These are phyloP conservation scores for Pyrenula massariospora DNA, from an alignment of 495 filamentous ascomycete genomes.

Conservation along the genomic window DNA sequence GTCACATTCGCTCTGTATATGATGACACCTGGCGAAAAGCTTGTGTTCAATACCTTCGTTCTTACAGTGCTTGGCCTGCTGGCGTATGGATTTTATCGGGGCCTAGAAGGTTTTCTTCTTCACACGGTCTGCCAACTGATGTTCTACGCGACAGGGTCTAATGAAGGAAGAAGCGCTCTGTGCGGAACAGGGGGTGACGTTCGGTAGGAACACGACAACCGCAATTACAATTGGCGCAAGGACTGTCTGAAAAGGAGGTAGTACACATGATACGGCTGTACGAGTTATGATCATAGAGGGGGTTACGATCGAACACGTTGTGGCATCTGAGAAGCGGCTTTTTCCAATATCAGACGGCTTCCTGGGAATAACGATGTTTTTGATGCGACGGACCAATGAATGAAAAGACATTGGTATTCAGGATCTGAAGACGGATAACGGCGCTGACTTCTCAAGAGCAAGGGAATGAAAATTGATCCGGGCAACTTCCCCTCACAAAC, in stretches of 20 bases:
- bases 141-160: background rate
- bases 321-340: too few species aligned
- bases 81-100: background rate
- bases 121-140: background rate
- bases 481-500: background rate
- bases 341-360: too few species aligned
- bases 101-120: background rate
- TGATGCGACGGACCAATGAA: too few species aligned
- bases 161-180: too few species aligned
- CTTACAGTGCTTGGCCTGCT: slow-evolving; percentile 22
- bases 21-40: slow-evolving; percentile 58
- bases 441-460: too few species aligned
- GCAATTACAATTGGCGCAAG: background rate
- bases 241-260: background rate
- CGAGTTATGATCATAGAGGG: background rate
- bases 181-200: background rate
- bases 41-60: slow-evolving; percentile 49
- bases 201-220: background rate
- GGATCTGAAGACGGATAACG: too few species aligned
- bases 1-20: slow-evolving; percentile 66
- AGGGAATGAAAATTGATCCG: too few species aligned
- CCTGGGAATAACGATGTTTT: too few species aligned
- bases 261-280: background rate
- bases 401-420: too few species aligned
- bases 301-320: background rate